phyloP scores from a whole-genome alignment of 441 rosid species.

The Croton setiger region DNA sequence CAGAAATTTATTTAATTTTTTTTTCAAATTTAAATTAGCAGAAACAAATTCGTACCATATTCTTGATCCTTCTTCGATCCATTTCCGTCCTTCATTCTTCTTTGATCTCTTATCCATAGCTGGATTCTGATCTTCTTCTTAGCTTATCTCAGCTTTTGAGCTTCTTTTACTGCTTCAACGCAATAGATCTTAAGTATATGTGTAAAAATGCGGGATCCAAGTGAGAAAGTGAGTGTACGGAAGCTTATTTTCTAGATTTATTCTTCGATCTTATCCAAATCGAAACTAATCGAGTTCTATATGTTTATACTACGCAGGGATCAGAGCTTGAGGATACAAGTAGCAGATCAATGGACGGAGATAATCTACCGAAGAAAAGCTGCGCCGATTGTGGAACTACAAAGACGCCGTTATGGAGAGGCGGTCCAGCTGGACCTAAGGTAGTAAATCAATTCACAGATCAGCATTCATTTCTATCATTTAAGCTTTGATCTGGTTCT shows the following conservation, averaged over 20 bases:
- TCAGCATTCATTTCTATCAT: not conserved
- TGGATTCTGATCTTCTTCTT: not conserved
- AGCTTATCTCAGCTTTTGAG: too few species aligned
- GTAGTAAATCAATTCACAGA: slow-evolving; percentile 26
- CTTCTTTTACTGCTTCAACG: not conserved
- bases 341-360: slow-evolving; percentile 29
- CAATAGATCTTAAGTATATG: slow-evolving; percentile 24
- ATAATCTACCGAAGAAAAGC: slow-evolving; percentile 50
- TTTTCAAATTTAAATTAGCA: too few species aligned
- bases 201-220: slow-evolving; percentile 44
- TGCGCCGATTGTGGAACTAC: slow-evolving; percentile 90
- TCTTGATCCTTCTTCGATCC: not conserved
- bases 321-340: slow-evolving; percentile 45
- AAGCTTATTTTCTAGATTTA: slow-evolving; percentile 11
- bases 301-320: slow-evolving; percentile 33
- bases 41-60: not conserved
- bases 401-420: slow-evolving; percentile 93
- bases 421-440: slow-evolving; percentile 98
- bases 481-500: slow-evolving; percentile 6
- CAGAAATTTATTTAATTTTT: not conserved
- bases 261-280: slow-evolving; percentile 16
- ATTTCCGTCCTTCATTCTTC: not conserved
- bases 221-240: slow-evolving; percentile 43
- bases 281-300: slow-evolving; percentile 11
- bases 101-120: slow-evolving; percentile 1